Evolutionary conservation across 805 yeast species (phyloP).

Genomic region (Candida glaebosa): DNA sequence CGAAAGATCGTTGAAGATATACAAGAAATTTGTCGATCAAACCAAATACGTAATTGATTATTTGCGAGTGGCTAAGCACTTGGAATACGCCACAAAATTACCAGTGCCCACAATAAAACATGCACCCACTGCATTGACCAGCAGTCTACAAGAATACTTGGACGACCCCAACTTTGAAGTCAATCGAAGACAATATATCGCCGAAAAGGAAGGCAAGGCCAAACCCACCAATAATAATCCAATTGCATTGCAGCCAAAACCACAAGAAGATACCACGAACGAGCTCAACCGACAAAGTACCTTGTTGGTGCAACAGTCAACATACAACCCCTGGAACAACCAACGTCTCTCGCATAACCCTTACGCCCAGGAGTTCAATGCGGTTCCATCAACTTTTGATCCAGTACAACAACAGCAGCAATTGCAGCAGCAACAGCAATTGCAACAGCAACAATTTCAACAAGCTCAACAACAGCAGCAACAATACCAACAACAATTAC

Average conservation of each 20-base stretch:
- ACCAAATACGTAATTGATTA: constrained; percentile 86
- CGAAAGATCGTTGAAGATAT: constrained; percentile 77
- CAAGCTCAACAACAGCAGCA: constrained; percentile 16
- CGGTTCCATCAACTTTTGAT: constrained; percentile 5
- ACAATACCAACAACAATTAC: constrained; percentile 28
- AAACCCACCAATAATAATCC: background rate
- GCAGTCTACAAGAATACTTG: constrained; percentile 83
- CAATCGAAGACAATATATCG: constrained; percentile 73
- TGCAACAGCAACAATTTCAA: constrained; percentile 9
- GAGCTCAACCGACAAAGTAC: constrained; percentile 18
- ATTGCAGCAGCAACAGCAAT: constrained; percentile 13
- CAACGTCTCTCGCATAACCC: constrained; percentile 8
- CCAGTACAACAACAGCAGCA: constrained; percentile 20
- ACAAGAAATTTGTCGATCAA: constrained; percentile 78
- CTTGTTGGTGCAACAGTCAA: constrained; percentile 36
- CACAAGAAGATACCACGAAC: constrained; percentile 4
- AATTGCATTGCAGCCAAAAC: constrained; percentile 5
- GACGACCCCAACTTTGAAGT: constrained; percentile 81
- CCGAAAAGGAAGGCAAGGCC: constrained; percentile 43
- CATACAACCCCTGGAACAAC: constrained; percentile 39
- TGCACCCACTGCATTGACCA: constrained; percentile 91
- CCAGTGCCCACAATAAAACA: constrained; percentile 95
- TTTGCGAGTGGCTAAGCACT: constrained; percentile 82
- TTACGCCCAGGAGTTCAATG: constrained; percentile 11
- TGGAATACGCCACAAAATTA: constrained; percentile 81